Evolutionary conservation across 352 stramenopile species (phyloP).

Genomic region (Phytophthora ohioensis): DNA sequence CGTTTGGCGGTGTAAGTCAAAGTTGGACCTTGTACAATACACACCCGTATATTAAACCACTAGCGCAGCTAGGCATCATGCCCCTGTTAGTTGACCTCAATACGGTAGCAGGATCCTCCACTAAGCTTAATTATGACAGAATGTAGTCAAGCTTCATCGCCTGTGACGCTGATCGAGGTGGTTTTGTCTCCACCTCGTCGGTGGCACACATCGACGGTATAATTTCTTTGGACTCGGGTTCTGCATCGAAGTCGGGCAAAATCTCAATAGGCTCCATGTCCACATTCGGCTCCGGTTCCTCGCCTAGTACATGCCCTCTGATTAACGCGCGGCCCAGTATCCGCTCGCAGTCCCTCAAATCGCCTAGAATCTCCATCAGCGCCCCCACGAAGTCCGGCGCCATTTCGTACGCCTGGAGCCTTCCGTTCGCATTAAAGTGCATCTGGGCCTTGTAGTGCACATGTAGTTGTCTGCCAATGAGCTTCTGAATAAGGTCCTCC

Average conservation of each 20-base stretch:
- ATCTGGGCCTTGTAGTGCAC: constrained; percentile 54
- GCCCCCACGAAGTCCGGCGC: constrained; percentile 47
- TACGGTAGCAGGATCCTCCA: too few relatives aligned
- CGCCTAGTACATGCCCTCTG: constrained; percentile 36
- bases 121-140: constrained; percentile 2
- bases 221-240: not conserved
- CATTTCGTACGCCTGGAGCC: constrained; percentile 43
- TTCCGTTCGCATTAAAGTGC: constrained; percentile 46
- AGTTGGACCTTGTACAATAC: constrained; percentile 9
- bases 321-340: constrained; percentile 50
- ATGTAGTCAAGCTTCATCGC: constrained; percentile 26
- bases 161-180: constrained; percentile 1
- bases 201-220: not conserved
- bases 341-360: constrained; percentile 44
- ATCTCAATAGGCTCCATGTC: constrained; percentile 9
- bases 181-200: not conserved
- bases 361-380: constrained; percentile 48
- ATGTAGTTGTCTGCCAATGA: constrained; percentile 56
- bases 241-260: constrained; percentile 13
- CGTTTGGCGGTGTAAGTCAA: not conserved
- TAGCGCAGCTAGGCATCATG: not conserved
- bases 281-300: constrained; percentile 21
- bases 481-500: constrained; percentile 50
- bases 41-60: not conserved
- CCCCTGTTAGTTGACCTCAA: too few relatives aligned